Base-by-base conservation (phyloP, 139 green algal species). In the Pedinophyceae sp. region DNA sequence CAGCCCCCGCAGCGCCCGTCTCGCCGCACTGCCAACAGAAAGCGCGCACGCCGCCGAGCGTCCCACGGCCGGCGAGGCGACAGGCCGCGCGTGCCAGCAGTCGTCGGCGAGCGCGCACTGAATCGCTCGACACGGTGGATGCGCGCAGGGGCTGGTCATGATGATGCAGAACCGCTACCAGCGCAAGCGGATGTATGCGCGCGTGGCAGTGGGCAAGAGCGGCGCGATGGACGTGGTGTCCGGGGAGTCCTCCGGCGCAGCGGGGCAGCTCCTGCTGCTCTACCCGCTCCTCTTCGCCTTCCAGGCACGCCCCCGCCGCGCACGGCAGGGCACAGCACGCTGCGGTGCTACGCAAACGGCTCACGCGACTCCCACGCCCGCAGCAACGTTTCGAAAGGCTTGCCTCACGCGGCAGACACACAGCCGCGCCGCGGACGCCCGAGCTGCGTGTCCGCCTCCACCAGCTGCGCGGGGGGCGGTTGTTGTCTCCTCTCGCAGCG, bases 141-240 rank as follows among this genome's bases (percentile, higher is more conserved):
- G 50, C 25, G 20, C 22, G 49, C 71, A 79, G 48, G 68, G 55
- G 6, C 30, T 57, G 2, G 68, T 76, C 24, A 76, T 76, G 68
- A 43, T 7, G 49, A 43, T 77, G 34, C 74, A 83, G 62, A 83
- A 84, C 69, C 73, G 74, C 57, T 95, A 94, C 66, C 87, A 95
- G 71, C 64, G 78, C 29, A 67, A 75, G 29, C 73, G 84, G 34
- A 88, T 94, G 84, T 96, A 96, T 73, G 93, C 83, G 2, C 79
- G 85, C 45, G 92, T 96, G 43, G 88, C 88, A 5, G 69, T 96
- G 28, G 88, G 88, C 54, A 91, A 89, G 60, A 78, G 77, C 52
- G 73, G 46, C 20, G 70, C 77, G 19, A 94, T 94, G 83, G 86
- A 94, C 60, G 84, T 96, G 27, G 83, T 93, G 28, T 66, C 57